Evolutionary conservation across 2,329 filamentous ascomycete genomes (phyloP).

Genomic region (Botryosphaeria agaves): DNA sequence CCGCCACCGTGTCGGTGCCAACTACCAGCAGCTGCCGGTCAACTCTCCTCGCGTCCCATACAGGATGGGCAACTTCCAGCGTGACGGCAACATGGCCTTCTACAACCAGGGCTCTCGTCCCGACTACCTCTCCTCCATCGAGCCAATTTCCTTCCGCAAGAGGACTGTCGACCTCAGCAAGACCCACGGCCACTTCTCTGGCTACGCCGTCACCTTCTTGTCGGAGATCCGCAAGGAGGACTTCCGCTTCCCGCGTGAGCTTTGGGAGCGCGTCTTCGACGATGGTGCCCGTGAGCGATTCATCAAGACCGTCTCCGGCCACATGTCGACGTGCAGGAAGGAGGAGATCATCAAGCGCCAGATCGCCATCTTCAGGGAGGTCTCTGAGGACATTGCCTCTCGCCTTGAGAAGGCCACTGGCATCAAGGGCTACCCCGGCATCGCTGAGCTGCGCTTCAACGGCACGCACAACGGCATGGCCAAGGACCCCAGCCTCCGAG

Average conservation of each 20-base stretch:
- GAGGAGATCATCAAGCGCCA: constrained; percentile 46
- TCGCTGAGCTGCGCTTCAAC: constrained; percentile 37
- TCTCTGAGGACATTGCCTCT: constrained; percentile 38
- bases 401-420: constrained; percentile 46
- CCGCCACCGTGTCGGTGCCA: constrained; percentile 37
- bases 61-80: constrained; percentile 46
- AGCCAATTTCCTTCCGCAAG: constrained; percentile 31
- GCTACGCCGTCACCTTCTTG: constrained; percentile 31
- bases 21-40: constrained; percentile 42
- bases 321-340: constrained; percentile 40
- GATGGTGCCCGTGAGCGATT: constrained; percentile 39
- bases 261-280: constrained; percentile 47
- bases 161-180: constrained; percentile 30
- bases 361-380: constrained; percentile 48
- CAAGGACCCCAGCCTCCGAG: constrained; percentile 25
- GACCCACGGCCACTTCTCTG: constrained; percentile 31
- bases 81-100: constrained; percentile 54
- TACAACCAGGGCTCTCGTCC: constrained; percentile 45
- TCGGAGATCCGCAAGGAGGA: constrained; percentile 35
- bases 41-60: constrained; percentile 38
- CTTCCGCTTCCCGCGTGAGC: constrained; percentile 35
- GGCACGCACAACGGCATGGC: constrained; percentile 45
- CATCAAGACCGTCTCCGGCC: constrained; percentile 41
- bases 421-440: constrained; percentile 41
- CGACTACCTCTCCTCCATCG: constrained; percentile 36